Evolutionary conservation across 352 stramenopile genomes (phyloP).

Genomic region (Aphanomyces cochlioides): DNA sequence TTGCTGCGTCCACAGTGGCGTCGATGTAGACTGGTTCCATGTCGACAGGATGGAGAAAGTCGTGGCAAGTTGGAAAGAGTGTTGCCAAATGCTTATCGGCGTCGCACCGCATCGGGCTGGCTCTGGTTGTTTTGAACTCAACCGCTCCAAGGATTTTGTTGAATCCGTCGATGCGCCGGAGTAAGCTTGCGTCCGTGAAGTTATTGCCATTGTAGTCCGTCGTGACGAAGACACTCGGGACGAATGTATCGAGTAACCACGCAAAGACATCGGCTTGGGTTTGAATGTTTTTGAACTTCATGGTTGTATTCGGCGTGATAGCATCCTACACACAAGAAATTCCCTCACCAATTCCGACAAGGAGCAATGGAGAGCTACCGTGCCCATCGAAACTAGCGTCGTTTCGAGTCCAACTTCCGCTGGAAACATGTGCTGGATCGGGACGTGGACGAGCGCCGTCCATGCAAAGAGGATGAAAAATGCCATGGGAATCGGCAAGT

Average conservation of each 20-base stretch:
- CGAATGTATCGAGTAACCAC: conserved; percentile 46
- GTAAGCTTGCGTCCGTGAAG: conserved; percentile 33
- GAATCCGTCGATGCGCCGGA: conserved; percentile 34
- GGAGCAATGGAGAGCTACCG: neutral
- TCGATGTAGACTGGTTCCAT: conserved; percentile 35
- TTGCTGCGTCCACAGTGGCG: conserved; percentile 42
- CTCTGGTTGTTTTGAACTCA: too few relatives aligned
- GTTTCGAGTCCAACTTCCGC: conserved; percentile 16
- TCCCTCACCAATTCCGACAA: neutral
- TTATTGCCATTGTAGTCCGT: conserved; percentile 47
- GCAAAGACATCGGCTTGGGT: conserved; percentile 42
- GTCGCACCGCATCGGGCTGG: too few relatives aligned
- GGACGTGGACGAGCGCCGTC: conserved; percentile 22
- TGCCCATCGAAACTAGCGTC: conserved; percentile 20
- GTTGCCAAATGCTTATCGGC: too few relatives aligned
- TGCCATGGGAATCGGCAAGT: conserved; percentile 25
- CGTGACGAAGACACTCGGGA: conserved; percentile 46
- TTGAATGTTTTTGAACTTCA: conserved; percentile 51
- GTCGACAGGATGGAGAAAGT: too few relatives aligned
- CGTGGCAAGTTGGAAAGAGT: too few relatives aligned
- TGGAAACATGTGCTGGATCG: conserved; percentile 21
- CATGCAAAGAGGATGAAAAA: conserved; percentile 26
- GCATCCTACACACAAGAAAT: conserved; percentile 35
- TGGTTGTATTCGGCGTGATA: conserved; percentile 40
- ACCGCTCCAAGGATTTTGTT: conserved; percentile 41